Conservation (phyloP, 192 early-diverging fungal species). For the Geranomyces variabilis region DNA sequence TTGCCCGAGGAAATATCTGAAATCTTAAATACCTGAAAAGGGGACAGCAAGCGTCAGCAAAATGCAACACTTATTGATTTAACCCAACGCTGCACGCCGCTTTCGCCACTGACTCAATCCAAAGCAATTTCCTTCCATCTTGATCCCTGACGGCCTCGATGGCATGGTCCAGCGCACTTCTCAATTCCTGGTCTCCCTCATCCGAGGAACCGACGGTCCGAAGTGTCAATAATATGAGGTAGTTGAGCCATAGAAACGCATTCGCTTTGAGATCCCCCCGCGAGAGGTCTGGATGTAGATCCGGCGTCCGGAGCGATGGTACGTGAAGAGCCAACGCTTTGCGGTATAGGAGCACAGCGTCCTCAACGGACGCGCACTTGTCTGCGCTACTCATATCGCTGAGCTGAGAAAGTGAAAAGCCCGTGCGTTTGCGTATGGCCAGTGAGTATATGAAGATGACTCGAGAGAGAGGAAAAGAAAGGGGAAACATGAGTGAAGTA, state of each 20-base stretch:
- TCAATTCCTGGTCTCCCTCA: conserved; percentile 9
- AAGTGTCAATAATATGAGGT: conserved; percentile 22
- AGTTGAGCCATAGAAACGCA: conserved; percentile 31
- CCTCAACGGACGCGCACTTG: not conserved
- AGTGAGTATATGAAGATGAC: too few relatives aligned
- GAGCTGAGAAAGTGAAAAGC: not conserved
- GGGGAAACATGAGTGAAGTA: too few relatives aligned
- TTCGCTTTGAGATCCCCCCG: conserved; percentile 6
- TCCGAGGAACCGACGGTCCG: not conserved
- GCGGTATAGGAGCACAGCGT: conserved; percentile 14
- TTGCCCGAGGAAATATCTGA: not conserved
- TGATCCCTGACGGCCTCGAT: conserved; percentile 23
- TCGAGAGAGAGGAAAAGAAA: too few relatives aligned
- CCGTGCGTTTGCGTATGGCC: too few relatives aligned
- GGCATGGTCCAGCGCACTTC: conserved; percentile 6
- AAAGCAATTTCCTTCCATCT: conserved; percentile 16
- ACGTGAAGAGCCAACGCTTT: conserved; percentile 10
- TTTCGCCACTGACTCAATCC: conserved; percentile 19
- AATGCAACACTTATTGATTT: not conserved
- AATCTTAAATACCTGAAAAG: conserved; percentile 9
- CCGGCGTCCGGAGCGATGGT: not conserved
- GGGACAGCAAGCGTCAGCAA: not conserved
- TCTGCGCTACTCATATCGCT: not conserved
- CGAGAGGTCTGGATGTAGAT: conserved; percentile 7
- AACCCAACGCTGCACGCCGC: not conserved